Percentiles rank a stretch among this genome's conserved stretches.
phyloP scores from a whole-genome alignment of 2,329 filamentous ascomycete genomes.

The Penicillium sp. region DNA sequence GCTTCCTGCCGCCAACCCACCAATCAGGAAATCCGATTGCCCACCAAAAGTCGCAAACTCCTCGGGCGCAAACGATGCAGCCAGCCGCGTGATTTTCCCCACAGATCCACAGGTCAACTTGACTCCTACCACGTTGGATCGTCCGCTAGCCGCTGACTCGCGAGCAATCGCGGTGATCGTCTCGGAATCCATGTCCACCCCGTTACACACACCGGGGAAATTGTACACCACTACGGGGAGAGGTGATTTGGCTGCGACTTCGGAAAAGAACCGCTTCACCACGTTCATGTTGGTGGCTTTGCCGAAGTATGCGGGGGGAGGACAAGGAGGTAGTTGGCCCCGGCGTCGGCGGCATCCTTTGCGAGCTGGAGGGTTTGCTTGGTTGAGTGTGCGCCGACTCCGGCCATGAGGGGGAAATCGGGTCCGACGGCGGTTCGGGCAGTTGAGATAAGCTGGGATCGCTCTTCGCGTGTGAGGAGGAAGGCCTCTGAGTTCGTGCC shows the following conservation, averaged over 20 bases:
- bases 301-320: constrained; percentile 65
- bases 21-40: constrained; percentile 68
- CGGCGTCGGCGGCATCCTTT: constrained; percentile 57
- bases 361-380: constrained; percentile 62
- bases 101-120: constrained; percentile 65
- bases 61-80: constrained; percentile 52
- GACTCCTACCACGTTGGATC: constrained; percentile 59
- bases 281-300: constrained; percentile 59
- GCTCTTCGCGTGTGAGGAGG: constrained; percentile 59
- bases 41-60: constrained; percentile 69
- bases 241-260: constrained; percentile 53
- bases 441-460: constrained; percentile 54
- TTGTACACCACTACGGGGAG: constrained; percentile 66
- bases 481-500: constrained; percentile 59
- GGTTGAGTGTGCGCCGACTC: constrained; percentile 63
- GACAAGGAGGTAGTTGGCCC: constrained; percentile 61
- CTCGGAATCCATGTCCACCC: constrained; percentile 66
- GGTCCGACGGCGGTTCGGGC: constrained; percentile 56
- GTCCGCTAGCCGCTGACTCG: constrained; percentile 34
- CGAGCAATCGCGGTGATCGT: constrained; percentile 55
- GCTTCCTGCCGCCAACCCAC: constrained; percentile 52
- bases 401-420: constrained; percentile 60
- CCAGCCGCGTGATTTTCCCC: constrained; percentile 58
- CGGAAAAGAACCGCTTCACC: constrained; percentile 58
- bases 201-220: constrained; percentile 67